Percentiles rank a stretch among this genome's conserved stretches.
These are phyloP conservation scores for Lippia alba DNA, from an alignment of 305 asterid genomes.

Conservation along the genomic window DNA sequence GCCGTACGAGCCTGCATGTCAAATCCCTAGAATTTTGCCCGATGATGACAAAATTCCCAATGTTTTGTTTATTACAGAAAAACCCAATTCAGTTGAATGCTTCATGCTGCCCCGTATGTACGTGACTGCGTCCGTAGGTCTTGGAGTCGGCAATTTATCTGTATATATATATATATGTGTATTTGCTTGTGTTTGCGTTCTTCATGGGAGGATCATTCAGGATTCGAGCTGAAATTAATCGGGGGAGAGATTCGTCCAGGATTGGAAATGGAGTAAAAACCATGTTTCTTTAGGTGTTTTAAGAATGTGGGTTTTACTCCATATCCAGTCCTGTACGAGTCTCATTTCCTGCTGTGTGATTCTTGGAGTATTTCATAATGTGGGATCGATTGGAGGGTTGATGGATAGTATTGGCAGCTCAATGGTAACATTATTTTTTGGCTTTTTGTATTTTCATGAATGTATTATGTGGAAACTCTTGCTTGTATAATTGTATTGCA, in stretches of 20 bases:
- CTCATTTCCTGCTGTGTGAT: not conserved
- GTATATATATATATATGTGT: too few relatives aligned
- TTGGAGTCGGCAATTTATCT: not conserved
- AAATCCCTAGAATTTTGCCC: not conserved
- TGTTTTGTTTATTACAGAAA: too few relatives aligned
- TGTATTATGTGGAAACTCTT: too few relatives aligned
- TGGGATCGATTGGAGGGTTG: too few relatives aligned
- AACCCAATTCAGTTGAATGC: not conserved
- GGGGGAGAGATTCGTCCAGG: not conserved
- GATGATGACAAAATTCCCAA: not conserved
- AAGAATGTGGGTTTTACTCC: not conserved
- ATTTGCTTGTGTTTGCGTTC: not conserved
- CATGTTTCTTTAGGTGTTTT: not conserved
- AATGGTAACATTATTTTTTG: not conserved
- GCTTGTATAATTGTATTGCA: not conserved
- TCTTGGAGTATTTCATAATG: too few relatives aligned
- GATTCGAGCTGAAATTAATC: too few relatives aligned
- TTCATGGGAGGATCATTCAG: too few relatives aligned
- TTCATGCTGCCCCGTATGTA: not conserved
- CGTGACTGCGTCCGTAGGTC: not conserved
- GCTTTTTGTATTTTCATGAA: too few relatives aligned
- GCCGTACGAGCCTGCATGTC: not conserved
- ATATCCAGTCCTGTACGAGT: not conserved
- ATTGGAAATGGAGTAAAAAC: constrained; percentile 27
- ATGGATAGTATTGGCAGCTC: not conserved